phyloP scores from a whole-genome alignment of 495 filamentous ascomycete genomes.

The Neurospora sp. region DNA sequence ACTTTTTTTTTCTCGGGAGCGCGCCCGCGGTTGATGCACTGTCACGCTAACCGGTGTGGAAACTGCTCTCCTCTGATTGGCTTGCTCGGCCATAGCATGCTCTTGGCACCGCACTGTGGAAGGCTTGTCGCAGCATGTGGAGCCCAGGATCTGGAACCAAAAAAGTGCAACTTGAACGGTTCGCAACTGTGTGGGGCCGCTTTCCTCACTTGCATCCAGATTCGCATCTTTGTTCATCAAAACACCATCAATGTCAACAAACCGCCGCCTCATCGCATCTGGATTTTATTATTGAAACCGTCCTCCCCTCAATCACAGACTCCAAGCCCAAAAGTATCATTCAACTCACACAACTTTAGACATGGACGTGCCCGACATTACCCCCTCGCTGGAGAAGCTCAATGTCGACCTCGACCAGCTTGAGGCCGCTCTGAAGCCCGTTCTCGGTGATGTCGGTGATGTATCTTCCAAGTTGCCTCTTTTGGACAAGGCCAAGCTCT shows the following conservation, averaged over 20 bases:
- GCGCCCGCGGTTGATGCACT: neutral
- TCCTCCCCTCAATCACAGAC: neutral
- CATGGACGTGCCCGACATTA: constrained; percentile 35
- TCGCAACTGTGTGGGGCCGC: neutral
- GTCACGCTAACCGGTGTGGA: neutral
- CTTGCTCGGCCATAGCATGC: neutral
- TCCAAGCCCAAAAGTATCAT: neutral
- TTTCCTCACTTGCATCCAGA: neutral
- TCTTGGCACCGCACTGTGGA: neutral
- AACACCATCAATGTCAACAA: neutral
- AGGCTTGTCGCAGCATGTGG: neutral
- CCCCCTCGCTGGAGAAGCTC: constrained; percentile 55
- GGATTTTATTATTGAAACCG: neutral
- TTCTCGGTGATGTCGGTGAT: constrained; percentile 52
- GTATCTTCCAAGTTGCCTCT: constrained; percentile 71
- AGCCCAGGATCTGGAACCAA: neutral
- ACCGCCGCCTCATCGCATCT: neutral
- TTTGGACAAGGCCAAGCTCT: constrained; percentile 87
- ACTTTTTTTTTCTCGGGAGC: neutral
- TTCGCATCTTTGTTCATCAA: neutral
- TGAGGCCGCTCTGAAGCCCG: constrained; percentile 57
- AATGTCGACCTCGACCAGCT: constrained; percentile 69
- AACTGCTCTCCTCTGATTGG: neutral
- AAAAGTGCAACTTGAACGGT: neutral
- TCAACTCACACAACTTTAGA: neutral